Evolutionary conservation across 1,139 yeast genomes (phyloP), one percentile per base, ranked within the genome.

Genomic region (Pichia sp.): DNA sequence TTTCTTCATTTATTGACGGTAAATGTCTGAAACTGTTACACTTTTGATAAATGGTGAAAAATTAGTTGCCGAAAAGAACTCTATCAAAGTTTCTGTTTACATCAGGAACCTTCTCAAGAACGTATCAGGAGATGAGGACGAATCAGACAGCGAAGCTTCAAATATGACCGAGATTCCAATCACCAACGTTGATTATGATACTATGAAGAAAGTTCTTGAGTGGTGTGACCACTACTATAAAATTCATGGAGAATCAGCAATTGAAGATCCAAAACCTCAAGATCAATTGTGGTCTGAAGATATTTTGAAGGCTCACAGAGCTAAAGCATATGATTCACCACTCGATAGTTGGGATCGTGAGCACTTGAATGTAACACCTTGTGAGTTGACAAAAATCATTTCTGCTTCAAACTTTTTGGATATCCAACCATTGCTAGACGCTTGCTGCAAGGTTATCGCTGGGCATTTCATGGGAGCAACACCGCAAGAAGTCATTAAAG

Each of bases 361-460:
- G 59, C 91, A 89, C 62, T 72, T 91, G 58, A 83, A 85, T 54
- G 96, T 89, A 30, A 97, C 91, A 64, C 96, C 91, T 61, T 96
- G 89, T 59, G 84, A 89, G 93, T 73, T 91, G 52, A 88, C 86
- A 58, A 95, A 86, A 58, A 88, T 91, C 60, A 86, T 91, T 49
- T 69, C 84, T 46, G 95, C 97, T 15, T 96, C 97, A 35, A 89
- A 91, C 64, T 91, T 85, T 63, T 71, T 91, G 59, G 91, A 89
- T 59, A 89, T 89, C 59, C 77, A 84, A 54, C 95, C 96, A 1
- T 71, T 89, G 52, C 72, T 89, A 56, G 95, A 86, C 55, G 84
- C 94, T n/a, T 95, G 96, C 5, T 88, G 96, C 63, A 88, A 88
- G 65, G 84, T 88, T 35, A 95, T 89, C 36, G 96, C 97, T 40